Conservation (phyloP, 1,284 basidiomycete genomes). For the Microbotryum scabiosae region DNA sequence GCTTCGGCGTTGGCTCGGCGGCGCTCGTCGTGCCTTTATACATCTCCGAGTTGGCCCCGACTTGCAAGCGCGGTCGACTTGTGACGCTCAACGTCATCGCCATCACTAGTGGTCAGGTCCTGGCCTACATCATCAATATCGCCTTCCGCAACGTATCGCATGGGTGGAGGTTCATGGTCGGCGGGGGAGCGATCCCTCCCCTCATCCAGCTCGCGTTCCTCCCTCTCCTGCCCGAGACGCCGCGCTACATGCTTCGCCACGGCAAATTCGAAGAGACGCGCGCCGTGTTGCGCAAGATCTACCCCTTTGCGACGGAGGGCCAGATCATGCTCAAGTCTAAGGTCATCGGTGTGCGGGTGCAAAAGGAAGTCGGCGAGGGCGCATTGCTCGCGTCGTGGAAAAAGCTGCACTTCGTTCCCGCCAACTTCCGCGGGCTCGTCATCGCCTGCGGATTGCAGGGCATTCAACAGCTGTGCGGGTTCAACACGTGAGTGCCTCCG, state of each 20-base stretch:
- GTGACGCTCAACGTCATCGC: constrained; percentile 47
- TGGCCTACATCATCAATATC: constrained; percentile 42
- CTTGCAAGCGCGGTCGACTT: constrained; percentile 60
- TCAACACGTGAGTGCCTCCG: constrained; percentile 46
- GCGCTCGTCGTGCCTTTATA: constrained; percentile 46
- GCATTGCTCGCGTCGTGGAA: constrained; percentile 40
- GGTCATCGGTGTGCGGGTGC: constrained; percentile 52
- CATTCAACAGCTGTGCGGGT: constrained; percentile 71
- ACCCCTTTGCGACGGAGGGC: constrained; percentile 54
- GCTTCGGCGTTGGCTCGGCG: constrained; percentile 44
- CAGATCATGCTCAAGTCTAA: constrained; percentile 61
- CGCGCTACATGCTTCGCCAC: constrained; percentile 59
- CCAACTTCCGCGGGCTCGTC: constrained; percentile 43
- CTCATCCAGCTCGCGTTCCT: constrained; percentile 54
- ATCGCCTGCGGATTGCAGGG: constrained; percentile 71
- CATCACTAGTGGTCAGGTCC: constrained; percentile 34
- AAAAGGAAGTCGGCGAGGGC: constrained; percentile 55
- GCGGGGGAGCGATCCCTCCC: constrained; percentile 28
- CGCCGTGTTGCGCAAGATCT: constrained; percentile 55
- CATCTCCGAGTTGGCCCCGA: constrained; percentile 73
- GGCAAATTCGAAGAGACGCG: constrained; percentile 49
- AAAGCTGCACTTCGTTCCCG: constrained; percentile 18
- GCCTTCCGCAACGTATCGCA: constrained; percentile 55
- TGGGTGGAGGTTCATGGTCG: constrained; percentile 77
- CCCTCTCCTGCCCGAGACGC: constrained; percentile 65